Percentiles rank a stretch among this genome's conserved stretches.
These are phyloP conservation scores for Symbiotaphrina buchneri DNA, from an alignment of 495 filamentous ascomycete genomes.

Conservation along the genomic window DNA sequence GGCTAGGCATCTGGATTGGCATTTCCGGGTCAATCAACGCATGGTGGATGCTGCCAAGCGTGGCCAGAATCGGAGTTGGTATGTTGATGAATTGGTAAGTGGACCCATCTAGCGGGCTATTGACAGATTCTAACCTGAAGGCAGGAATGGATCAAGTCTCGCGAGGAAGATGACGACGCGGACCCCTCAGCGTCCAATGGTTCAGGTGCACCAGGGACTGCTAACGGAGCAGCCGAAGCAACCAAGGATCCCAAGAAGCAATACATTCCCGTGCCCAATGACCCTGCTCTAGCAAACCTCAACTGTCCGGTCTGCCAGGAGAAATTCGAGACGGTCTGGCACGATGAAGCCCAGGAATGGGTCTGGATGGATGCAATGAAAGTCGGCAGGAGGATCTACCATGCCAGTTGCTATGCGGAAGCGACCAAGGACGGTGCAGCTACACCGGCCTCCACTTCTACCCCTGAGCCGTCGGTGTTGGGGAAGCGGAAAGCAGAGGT, in stretches of 20 bases:
- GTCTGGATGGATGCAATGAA: conserved; percentile 86
- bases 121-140: conserved; percentile 1
- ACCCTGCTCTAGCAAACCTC: conserved; percentile 41
- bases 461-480: conserved; percentile 37
- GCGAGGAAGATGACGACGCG: conserved; percentile 46
- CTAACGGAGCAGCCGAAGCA: conserved; percentile 13
- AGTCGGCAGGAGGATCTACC: conserved; percentile 60
- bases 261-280: conserved; percentile 66
- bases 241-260: conserved; percentile 36
- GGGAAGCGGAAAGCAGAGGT: conserved; percentile 65
- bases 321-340: conserved; percentile 71
- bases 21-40: conserved; percentile 82
- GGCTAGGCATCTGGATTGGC: conserved; percentile 91
- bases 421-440: conserved; percentile 38
- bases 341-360: conserved; percentile 81
- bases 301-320: conserved; percentile 91
- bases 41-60: conserved; percentile 61
- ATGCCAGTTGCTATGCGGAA: conserved; percentile 76
- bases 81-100: conserved; percentile 73
- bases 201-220: conserved; percentile 15
- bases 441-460: conserved; percentile 23
- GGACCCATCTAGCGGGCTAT: neutral
- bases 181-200: conserved; percentile 20
- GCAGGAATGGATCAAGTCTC: conserved; percentile 73
- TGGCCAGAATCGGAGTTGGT: conserved; percentile 79